phyloP scores from a whole-genome alignment of 83 land plant species.

The Thuja plicata region DNA sequence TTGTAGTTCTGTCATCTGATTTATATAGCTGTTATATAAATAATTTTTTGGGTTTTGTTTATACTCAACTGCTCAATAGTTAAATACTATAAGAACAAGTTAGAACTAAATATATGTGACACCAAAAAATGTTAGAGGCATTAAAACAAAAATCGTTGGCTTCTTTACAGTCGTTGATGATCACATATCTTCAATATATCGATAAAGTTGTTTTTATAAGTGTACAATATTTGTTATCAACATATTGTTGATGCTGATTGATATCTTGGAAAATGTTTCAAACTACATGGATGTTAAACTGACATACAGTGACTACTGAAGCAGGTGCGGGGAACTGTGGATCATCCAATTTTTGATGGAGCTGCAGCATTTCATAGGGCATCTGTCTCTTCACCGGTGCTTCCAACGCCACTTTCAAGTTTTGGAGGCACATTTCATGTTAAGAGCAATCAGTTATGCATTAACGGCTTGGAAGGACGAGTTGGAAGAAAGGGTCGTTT shows the following conservation, averaged over 20 bases:
- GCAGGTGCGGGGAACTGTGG: constrained; percentile 90
- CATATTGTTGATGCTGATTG: background rate
- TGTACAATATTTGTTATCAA: background rate
- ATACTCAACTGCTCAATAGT: too few relatives aligned
- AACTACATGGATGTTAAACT: background rate
- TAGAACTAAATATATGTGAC: too few relatives aligned
- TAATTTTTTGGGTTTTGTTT: too few relatives aligned
- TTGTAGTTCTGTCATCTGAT: too few relatives aligned
- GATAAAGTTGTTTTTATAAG: too few relatives aligned
- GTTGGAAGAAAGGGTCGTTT: constrained; percentile 91
- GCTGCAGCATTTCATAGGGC: constrained; percentile 93
- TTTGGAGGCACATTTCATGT: constrained; percentile 89
- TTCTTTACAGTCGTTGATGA: too few relatives aligned
- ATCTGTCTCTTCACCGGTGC: constrained; percentile 89
- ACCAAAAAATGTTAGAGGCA: too few relatives aligned
- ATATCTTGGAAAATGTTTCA: constrained; percentile 12
- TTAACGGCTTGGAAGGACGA: constrained; percentile 86
- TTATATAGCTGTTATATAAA: too few relatives aligned
- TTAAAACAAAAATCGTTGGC: too few relatives aligned
- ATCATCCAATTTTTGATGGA: constrained; percentile 89
- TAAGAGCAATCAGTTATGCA: constrained; percentile 71
- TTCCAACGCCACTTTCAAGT: constrained; percentile 87
- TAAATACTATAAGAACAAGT: too few relatives aligned
- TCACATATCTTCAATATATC: too few relatives aligned
- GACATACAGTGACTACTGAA: background rate